phyloP scores from a whole-genome alignment of 441 rosid genomes.

The Capsella rubella region DNA sequence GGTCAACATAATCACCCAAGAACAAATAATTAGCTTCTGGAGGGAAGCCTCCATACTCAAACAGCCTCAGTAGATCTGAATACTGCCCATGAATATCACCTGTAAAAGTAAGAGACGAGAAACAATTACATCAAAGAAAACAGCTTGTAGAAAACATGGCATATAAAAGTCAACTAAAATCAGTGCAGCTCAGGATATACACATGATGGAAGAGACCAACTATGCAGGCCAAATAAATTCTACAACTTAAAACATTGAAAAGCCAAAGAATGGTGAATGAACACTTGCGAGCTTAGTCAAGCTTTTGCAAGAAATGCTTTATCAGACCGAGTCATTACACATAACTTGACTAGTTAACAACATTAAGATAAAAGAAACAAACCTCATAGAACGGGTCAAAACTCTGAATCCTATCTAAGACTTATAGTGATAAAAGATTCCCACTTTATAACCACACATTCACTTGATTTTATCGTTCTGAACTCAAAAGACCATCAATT shows the following conservation, averaged over 20 bases:
- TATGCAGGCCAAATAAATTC: background rate
- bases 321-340: slow-evolving; percentile 16
- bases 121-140: background rate
- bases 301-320: slow-evolving; percentile 9
- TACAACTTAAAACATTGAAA: background rate
- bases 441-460: background rate
- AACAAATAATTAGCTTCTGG: slow-evolving; percentile 68
- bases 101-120: slow-evolving; percentile 36
- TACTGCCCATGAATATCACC: slow-evolving; percentile 82
- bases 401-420: slow-evolving; percentile 6
- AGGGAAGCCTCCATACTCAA: slow-evolving; percentile 77
- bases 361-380: slow-evolving; percentile 13
- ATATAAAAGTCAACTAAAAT: too few relatives aligned
- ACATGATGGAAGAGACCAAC: slow-evolving; percentile 1
- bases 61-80: slow-evolving; percentile 66
- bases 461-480: background rate
- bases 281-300: background rate
- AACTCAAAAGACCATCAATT: slow-evolving; percentile 7
- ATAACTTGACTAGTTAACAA: slow-evolving; percentile 21
- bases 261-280: background rate
- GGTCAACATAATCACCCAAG: slow-evolving; percentile 77
- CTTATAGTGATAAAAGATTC: background rate
- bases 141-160: background rate
- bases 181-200: background rate
- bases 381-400: slow-evolving; percentile 18